Conservation (phyloP, 805 yeast species). For the Ogataea naganishii region DNA sequence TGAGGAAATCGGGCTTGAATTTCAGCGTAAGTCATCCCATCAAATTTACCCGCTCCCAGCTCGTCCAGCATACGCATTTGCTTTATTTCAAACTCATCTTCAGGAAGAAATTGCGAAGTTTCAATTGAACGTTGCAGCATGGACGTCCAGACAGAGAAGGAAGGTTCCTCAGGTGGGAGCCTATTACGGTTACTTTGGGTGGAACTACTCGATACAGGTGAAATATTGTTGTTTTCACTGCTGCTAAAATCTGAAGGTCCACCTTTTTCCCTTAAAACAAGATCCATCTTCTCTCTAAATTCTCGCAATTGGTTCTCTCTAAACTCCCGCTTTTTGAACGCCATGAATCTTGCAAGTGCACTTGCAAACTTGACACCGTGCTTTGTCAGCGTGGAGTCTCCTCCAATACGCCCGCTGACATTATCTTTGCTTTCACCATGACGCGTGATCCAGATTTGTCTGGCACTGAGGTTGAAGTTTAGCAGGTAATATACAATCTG, state of each 20-base stretch:
- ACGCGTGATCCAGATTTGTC: slow-evolving; percentile 92
- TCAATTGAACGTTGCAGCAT: slow-evolving; percentile 74
- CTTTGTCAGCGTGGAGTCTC: slow-evolving; percentile 73
- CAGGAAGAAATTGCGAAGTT: slow-evolving; percentile 71
- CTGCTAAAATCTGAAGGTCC: too few species aligned
- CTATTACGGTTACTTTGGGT: neutral
- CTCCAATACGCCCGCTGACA: slow-evolving; percentile 81
- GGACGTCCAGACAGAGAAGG: slow-evolving; percentile 88
- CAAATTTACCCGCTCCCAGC: slow-evolving; percentile 86
- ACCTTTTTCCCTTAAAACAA: slow-evolving; percentile 22
- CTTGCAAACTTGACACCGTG: slow-evolving; percentile 71
- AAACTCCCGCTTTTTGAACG: slow-evolving; percentile 60
- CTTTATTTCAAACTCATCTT: slow-evolving; percentile 64
- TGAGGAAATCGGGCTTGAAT: slow-evolving; percentile 64
- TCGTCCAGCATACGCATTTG: slow-evolving; percentile 92
- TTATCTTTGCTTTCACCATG: slow-evolving; percentile 92
- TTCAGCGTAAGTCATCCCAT: slow-evolving; percentile 87
- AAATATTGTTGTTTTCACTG: slow-evolving; percentile 9
- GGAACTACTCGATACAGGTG: too few species aligned
- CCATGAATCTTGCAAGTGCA: slow-evolving; percentile 69
- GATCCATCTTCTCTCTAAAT: slow-evolving; percentile 36
- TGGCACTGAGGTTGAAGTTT: slow-evolving; percentile 78
- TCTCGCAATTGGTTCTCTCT: slow-evolving; percentile 50
- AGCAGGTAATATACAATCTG: slow-evolving; percentile 86
- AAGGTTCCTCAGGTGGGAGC: slow-evolving; percentile 50